phyloP scores from a whole-genome alignment of 2,329 filamentous ascomycete species.

The Didymella pomorum region DNA sequence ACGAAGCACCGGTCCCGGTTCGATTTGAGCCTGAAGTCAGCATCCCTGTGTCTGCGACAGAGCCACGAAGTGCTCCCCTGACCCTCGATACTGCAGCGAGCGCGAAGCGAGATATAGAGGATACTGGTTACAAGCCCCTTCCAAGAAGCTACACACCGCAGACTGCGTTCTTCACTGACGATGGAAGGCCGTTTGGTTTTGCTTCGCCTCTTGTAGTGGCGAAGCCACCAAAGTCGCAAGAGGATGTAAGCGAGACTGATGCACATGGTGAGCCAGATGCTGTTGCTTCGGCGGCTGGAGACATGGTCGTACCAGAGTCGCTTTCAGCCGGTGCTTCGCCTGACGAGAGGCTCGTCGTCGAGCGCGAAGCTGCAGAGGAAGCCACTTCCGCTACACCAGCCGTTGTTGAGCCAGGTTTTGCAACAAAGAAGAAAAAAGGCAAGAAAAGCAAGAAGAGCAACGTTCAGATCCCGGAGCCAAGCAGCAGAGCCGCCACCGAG shows the following conservation, averaged over 20 bases:
- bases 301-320: not conserved
- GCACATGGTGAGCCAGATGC: not conserved
- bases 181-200: constrained; percentile 16
- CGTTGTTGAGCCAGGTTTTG: not conserved
- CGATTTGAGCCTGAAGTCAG: not conserved
- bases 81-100: not conserved
- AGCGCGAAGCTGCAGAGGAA: not conserved
- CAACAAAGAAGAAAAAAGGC: constrained; percentile 11
- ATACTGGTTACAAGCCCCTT: not conserved
- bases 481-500: not conserved
- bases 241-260: not conserved
- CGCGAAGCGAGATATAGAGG: not conserved
- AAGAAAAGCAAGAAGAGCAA: constrained; percentile 2
- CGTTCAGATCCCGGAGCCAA: not conserved
- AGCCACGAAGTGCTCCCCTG: not conserved
- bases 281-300: not conserved
- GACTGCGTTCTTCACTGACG: constrained; percentile 21
- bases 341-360: not conserved
- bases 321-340: not conserved
- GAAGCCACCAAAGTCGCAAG: not conserved
- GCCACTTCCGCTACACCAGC: not conserved
- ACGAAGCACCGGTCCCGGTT: not conserved
- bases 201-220: not conserved
- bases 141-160: constrained; percentile 16
- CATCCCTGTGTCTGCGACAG: not conserved